Percentiles rank a stretch among this genome's conserved stretches.
Evolutionary conservation across 1,284 basidiomycete species (phyloP).

Genomic region (Tilletia caries): DNA sequence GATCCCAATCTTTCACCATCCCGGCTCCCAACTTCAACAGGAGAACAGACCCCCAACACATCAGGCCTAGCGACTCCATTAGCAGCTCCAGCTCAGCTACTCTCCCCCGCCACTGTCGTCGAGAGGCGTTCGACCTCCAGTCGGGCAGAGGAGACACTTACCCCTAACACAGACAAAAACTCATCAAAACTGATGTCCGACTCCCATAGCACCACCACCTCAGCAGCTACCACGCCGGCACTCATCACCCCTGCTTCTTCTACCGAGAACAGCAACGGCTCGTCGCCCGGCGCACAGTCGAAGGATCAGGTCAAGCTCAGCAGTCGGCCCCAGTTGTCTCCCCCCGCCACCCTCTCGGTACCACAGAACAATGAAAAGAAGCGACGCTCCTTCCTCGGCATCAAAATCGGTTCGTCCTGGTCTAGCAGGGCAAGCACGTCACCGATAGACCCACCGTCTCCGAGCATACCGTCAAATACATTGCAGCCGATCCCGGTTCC

Average conservation of each 20-base stretch:
- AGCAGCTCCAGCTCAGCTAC: no score
- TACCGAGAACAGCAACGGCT: neutral
- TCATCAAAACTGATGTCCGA: neutral
- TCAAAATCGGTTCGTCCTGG: neutral
- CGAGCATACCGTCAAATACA: no score
- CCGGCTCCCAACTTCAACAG: no score
- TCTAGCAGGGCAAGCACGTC: neutral
- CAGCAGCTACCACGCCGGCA: neutral
- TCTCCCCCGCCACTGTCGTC: no score
- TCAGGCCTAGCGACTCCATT: no score
- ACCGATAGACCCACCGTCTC: neutral
- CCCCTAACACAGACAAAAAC: neutral
- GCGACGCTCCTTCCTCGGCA: constrained; percentile 9
- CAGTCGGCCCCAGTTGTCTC: neutral
- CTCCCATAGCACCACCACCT: neutral
- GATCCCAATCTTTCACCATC: no score
- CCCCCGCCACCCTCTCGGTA: neutral
- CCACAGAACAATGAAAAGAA: neutral
- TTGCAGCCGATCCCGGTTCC: no score
- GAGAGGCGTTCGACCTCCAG: no score
- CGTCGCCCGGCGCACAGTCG: no score
- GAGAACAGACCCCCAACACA: no score
- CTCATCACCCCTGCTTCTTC: neutral
- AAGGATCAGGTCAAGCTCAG: neutral
- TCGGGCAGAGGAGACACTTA: neutral